Percentiles rank a stretch among this genome's conserved stretches.
Conservation (phyloP, 805 yeast species). For the Wickerhamomyces sydowiorum region DNA sequence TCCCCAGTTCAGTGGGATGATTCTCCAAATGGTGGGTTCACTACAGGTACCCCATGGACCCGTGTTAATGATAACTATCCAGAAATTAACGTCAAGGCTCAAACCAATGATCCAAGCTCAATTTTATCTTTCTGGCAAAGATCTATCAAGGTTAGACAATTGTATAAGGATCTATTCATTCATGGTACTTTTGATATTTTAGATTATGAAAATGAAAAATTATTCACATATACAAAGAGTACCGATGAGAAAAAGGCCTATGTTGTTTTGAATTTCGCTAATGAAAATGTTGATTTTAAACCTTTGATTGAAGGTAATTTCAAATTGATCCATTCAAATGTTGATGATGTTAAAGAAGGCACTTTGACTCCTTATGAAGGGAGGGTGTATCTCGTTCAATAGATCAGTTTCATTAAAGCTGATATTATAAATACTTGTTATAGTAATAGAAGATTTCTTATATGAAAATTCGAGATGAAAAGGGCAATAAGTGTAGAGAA, state of each 20-base stretch:
- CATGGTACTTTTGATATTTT: constrained; percentile 40
- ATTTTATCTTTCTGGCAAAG: constrained; percentile 40
- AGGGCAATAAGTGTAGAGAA: no score
- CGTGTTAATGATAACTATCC: constrained; percentile 42
- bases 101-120: constrained; percentile 39
- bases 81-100: constrained; percentile 42
- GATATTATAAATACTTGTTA: no score
- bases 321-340: constrained; percentile 29
- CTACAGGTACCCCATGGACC: constrained; percentile 48
- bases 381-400: constrained; percentile 29
- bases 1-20: constrained; percentile 53
- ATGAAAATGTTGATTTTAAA: constrained; percentile 26
- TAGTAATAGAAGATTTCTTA: no score
- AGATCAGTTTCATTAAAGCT: no score
- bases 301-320: constrained; percentile 24
- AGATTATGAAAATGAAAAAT: constrained; percentile 36
- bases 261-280: constrained; percentile 38
- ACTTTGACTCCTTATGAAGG: constrained; percentile 39
- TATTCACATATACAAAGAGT: constrained; percentile 37
- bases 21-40: constrained; percentile 41
- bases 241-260: constrained; percentile 26
- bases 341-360: constrained; percentile 17
- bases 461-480: no score
- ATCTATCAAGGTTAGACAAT: constrained; percentile 37
- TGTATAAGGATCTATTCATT: constrained; percentile 35